Evolutionary conservation across 2,329 filamentous ascomycete species (phyloP).

Genomic region (Cercospora sp.): DNA sequence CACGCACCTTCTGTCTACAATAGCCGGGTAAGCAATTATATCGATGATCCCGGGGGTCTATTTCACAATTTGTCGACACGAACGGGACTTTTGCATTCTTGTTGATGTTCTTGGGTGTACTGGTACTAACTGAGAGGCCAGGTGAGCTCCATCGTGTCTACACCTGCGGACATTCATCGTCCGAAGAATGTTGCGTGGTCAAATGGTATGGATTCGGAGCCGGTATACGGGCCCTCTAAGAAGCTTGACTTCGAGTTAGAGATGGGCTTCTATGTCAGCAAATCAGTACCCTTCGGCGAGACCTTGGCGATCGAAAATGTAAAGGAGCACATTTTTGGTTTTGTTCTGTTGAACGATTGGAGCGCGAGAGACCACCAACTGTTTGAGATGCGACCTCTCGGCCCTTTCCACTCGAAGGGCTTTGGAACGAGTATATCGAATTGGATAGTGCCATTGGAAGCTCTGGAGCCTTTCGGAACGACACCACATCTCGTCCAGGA

Average conservation of each 20-base stretch:
- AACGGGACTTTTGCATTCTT: not conserved
- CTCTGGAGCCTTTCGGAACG: constrained; percentile 48
- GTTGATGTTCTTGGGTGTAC: not conserved
- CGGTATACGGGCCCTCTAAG: constrained; percentile 46
- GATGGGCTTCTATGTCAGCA: constrained; percentile 49
- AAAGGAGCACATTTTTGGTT: constrained; percentile 60
- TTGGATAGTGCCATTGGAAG: constrained; percentile 63
- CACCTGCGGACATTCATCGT: constrained; percentile 42
- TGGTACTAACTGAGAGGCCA: not conserved
- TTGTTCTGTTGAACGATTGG: constrained; percentile 66
- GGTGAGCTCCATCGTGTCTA: constrained; percentile 34
- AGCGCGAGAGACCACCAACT: constrained; percentile 59
- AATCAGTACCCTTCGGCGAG: constrained; percentile 44
- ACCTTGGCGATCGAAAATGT: constrained; percentile 46
- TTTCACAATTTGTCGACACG: not conserved
- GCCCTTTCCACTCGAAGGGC: constrained; percentile 62
- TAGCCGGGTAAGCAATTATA: constrained; percentile 34
- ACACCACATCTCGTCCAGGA: constrained; percentile 33
- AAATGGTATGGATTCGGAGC: constrained; percentile 29
- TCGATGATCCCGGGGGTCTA: not conserved
- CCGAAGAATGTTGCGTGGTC: constrained; percentile 49
- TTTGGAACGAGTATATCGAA: constrained; percentile 62
- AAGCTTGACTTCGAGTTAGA: constrained; percentile 54
- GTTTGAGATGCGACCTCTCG: constrained; percentile 62
- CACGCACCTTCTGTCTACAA: constrained; percentile 44